Evolutionary conservation across 768 basidiomycete species (phyloP), one percentile per base, ranked within the genome.

Genomic region (Russula brevipes): DNA sequence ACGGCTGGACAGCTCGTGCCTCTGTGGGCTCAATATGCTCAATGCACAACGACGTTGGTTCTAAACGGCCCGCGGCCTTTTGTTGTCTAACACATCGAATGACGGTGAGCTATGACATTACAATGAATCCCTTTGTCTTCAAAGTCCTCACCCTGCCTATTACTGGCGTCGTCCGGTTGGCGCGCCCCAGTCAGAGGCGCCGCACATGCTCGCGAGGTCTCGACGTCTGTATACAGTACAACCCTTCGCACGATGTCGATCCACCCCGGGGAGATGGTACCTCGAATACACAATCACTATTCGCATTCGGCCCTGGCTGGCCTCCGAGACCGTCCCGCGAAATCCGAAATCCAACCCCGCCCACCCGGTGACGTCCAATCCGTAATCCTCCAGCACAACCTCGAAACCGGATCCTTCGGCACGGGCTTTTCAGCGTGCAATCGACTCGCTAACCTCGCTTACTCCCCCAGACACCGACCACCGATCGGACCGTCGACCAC

Each of bases 1-100:
- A 58, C 46, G 54, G 16, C 39, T 39, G 1, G 50, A 54, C 30
- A 35, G 42, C 19, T 36, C 19, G 17, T 47, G 38, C 31, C 50
- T 50, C 52, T 58, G 57, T 45, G 52, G 52, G 52, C 52, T 49
- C 33, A 52, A 59, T 54, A 31, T 36, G 36, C 38, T 49, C 33
- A 52, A 59, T 54, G 38, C 44, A 42, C 38, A 24, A 17, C 17
- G 5, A 36, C n/a, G 17, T 41, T 31, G 11, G 17, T 24, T 42
- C 39, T 46, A 51, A 24, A 36, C 11, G 35, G 24, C 31, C 31
- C 17, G n/a, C 17, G 38, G 53, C 17, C 16, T 46, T 55, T 55
- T 55, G 41, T 42, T 47, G 59, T 54, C 14, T 16, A n/a, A 17
- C 35, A 4, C 24, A 24, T 54, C 6, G 51, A 38, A 19, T 9